Evolutionary conservation across 768 basidiomycete species (phyloP), one percentile per base, ranked within the genome.

Genomic region (Favolaschia claudopus): DNA sequence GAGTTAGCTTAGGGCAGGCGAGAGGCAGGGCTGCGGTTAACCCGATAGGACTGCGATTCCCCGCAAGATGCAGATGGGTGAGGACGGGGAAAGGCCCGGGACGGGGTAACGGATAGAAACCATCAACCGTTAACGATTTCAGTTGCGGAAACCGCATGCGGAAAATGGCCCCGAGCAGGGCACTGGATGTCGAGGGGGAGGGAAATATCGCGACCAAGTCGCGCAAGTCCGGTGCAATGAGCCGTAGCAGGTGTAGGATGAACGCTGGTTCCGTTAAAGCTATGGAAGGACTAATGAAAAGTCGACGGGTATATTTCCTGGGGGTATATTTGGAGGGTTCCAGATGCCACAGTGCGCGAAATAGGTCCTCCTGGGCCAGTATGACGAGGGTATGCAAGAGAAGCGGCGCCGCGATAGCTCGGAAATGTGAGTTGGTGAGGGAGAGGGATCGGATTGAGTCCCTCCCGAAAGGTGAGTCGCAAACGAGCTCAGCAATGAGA

Each of bases 371-470:
- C 22, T 19, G 24, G 20, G 43, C 31, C 20, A 43, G 45, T 6
- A 58, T 9, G 3, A 29, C 42, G 28, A 58, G 15, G 3, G 57
- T 58, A 44, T 51, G 27, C 36, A 45, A 45, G 20, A 37, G n/a
- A 46, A 58, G 52, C 19, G 57, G 42, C n/a, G 33, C 37, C 17
- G 49, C 36, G 40, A 58, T 20, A 3, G 19, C 34, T 12, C 28
- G 57, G 17, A 51, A 58, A 39, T 58, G 46, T 22, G 42, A 51
- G 37, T 27, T 58, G 12, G 56, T 45, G 57, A 44, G 57, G 1
- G 57, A 45, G 3, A 51, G 43, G 3, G 49, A 42, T 45, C 48
- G 57, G 20, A 19, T n/a, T 38, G 36, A 45, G 2, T 25, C 10
- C 1, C 4, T 34, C 13, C 56, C 56, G 15, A 28, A 17, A 12